Percentiles rank a stretch among this genome's conserved stretches.
phyloP scores from a whole-genome alignment of 192 early-diverging fungal genomes.

The Spizellomyces punctatus region DNA sequence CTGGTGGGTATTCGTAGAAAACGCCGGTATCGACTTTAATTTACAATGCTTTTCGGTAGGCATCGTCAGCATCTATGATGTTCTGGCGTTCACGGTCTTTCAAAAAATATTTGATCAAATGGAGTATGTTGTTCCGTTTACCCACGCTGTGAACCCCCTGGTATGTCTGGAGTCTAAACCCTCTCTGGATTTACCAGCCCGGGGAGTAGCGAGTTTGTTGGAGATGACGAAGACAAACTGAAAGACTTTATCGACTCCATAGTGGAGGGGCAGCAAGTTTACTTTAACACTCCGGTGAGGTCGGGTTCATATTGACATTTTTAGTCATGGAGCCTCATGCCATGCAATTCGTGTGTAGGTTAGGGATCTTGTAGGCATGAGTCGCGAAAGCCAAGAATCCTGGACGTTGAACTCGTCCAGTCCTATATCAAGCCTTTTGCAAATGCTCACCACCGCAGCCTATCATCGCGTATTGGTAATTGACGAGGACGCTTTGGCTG shows the following conservation, averaged over 20 bases:
- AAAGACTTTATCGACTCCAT: slow-evolving; percentile 1
- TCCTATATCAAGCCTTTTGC: slow-evolving; percentile 41
- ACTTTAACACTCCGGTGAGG: slow-evolving; percentile 40
- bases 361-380: slow-evolving; percentile 34
- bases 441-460: slow-evolving; percentile 34
- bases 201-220: not conserved
- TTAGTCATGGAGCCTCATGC: no score
- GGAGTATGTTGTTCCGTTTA: slow-evolving; percentile 16
- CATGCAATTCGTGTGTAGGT: slow-evolving; percentile 1
- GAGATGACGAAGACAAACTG: not conserved
- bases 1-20: slow-evolving; percentile 11
- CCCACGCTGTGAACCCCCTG: not conserved
- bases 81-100: slow-evolving; percentile 51
- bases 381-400: slow-evolving; percentile 35
- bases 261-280: slow-evolving; percentile 32
- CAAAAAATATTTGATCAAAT: slow-evolving; percentile 51
- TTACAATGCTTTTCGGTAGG: slow-evolving; percentile 11
- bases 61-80: slow-evolving; percentile 56
- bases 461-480: slow-evolving; percentile 52
- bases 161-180: not conserved
- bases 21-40: not conserved
- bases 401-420: slow-evolving; percentile 46
- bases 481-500: slow-evolving; percentile 37
- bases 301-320: not conserved
- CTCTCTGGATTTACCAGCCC: slow-evolving; percentile 1